Conservation (phyloP, 495 filamentous ascomycete genomes). For the Penicillium antarcticum region DNA sequence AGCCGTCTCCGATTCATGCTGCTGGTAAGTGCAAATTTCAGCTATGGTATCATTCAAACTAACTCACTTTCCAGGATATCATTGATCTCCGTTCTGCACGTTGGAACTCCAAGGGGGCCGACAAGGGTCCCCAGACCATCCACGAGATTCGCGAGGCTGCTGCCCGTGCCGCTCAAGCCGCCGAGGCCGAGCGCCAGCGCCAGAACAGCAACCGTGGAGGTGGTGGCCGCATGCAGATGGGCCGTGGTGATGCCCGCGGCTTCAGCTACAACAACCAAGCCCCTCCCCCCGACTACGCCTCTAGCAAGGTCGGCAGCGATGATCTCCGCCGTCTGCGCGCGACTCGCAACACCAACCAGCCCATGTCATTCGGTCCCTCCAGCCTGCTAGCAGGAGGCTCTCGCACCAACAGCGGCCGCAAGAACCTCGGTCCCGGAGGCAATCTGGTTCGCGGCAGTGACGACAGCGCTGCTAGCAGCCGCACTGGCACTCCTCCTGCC, state of each 20-base stretch:
- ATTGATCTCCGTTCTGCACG: constrained; percentile 70
- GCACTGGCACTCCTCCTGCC: constrained; percentile 79
- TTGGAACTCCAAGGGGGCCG: constrained; percentile 80
- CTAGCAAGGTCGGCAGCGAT: constrained; percentile 81
- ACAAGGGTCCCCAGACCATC: constrained; percentile 95
- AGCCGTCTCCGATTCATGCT: constrained; percentile 94
- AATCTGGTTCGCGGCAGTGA: constrained; percentile 68
- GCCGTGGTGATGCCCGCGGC: constrained; percentile 81
- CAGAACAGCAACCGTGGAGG: constrained; percentile 52
- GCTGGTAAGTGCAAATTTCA: constrained; percentile 52
- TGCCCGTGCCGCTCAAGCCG: constrained; percentile 61
- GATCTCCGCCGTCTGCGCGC: constrained; percentile 78
- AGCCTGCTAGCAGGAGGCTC: constrained; percentile 63
- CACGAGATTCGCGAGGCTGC: constrained; percentile 86
- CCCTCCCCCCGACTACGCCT: constrained; percentile 64
- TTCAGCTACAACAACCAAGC: constrained; percentile 64
- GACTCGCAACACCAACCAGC: constrained; percentile 59
- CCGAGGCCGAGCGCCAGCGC: constrained; percentile 51
- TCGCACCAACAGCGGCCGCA: constrained; percentile 80
- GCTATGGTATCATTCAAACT: not conserved
- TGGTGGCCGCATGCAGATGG: constrained; percentile 61
- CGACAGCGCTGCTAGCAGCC: constrained; percentile 78
- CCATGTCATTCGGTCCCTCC: constrained; percentile 65
- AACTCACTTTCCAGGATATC: constrained; percentile 58
- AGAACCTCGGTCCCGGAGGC: constrained; percentile 67